Evolutionary conservation across 352 stramenopile genomes (phyloP).

Genomic region (Phytopythium mirpurense): DNA sequence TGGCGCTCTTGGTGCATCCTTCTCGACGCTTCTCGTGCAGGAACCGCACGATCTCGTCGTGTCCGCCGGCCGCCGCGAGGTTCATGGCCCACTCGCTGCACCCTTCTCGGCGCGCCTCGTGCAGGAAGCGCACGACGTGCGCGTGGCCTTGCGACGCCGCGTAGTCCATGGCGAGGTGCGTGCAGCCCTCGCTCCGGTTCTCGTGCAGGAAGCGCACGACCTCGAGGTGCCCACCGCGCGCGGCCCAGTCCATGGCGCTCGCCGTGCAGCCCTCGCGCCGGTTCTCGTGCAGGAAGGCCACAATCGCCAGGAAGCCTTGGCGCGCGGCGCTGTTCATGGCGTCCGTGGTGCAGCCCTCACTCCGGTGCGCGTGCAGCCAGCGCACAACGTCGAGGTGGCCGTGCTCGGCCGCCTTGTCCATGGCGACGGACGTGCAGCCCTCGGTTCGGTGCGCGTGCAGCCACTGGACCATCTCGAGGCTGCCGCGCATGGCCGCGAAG

Average conservation of each 20-base stretch:
- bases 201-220: constrained; percentile 14
- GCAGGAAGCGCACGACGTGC: constrained; percentile 13
- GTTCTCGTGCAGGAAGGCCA: constrained; percentile 12
- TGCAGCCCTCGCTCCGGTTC: constrained; percentile 10
- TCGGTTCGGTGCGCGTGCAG: constrained; percentile 7
- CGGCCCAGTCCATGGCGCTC: constrained; percentile 13
- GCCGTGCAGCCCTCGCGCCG: constrained; percentile 10
- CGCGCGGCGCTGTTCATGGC: constrained; percentile 14
- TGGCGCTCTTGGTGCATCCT: constrained; percentile 13
- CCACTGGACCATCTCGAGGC: constrained; percentile 13
- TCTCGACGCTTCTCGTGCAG: constrained; percentile 12
- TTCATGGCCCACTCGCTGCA: constrained; percentile 17
- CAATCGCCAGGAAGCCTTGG: constrained; percentile 8
- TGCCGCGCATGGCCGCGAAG: constrained; percentile 12
- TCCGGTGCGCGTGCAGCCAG: constrained; percentile 9
- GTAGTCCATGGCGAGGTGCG: constrained; percentile 15
- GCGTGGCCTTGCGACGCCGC: constrained; percentile 13
- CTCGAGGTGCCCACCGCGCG: constrained; percentile 12
- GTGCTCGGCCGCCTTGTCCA: constrained; percentile 12
- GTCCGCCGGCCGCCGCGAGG: constrained; percentile 11
- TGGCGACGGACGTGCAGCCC: constrained; percentile 7
- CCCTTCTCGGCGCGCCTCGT: constrained; percentile 9
- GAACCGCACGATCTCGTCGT: constrained; percentile 12
- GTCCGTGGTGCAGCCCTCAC: constrained; percentile 10
- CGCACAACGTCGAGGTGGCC: constrained; percentile 12